Evolutionary conservation across 2,329 filamentous ascomycete species (phyloP), one percentile per base, ranked within the genome.

Genomic region (Fusarium sp.): DNA sequence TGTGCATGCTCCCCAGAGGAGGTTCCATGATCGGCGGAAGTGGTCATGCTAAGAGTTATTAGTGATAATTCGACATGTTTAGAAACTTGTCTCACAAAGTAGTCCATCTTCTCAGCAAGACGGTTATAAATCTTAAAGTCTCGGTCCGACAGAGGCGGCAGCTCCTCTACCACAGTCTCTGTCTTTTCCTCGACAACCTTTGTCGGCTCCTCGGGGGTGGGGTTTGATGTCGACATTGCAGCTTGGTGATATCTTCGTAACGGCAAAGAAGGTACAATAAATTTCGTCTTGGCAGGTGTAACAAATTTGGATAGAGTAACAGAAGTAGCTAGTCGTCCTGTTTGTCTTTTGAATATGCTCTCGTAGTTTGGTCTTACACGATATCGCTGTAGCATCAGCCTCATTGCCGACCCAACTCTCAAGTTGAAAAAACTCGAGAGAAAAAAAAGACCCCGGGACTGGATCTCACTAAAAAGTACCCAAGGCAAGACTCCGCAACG

Each of bases 91-190:
- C 88, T 78, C 85, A 92, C 91, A 83, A 92, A 95, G 71, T 88
- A 85, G 52, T 95, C 89, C 94, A 95, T 95, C 73, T 89, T 88
- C 66, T 93, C 93, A 0, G 93, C 92, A 78, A 95, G 84, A n/a
- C 87, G 87, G 83, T 95, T 95, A 82, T 93, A 95, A 43, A 87
- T 83, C 59, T 86, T 87, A 78, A 94, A 95, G 66, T 96, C 92
- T 66, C 87, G 85, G 2, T 90, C 82, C 0, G 90, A 91, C 34
- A 96, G 86, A 27, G 92, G 90, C 0, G 92, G 91, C 2, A 93
- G 82, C 16, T 76, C 73, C 16, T 80, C 76, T 7, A 66, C 63
- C 43, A 66, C 63, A 23, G 71, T 20, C 52, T 70, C 65, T 34
- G 71, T 23, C 52, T 75, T 67, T 41, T 32, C 34, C 52, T 73